Percentiles rank a stretch among this genome's conserved stretches.
These are phyloP conservation scores for Wickerhamia fluorescens DNA, from an alignment of 805 yeast species.

Conservation along the genomic window DNA sequence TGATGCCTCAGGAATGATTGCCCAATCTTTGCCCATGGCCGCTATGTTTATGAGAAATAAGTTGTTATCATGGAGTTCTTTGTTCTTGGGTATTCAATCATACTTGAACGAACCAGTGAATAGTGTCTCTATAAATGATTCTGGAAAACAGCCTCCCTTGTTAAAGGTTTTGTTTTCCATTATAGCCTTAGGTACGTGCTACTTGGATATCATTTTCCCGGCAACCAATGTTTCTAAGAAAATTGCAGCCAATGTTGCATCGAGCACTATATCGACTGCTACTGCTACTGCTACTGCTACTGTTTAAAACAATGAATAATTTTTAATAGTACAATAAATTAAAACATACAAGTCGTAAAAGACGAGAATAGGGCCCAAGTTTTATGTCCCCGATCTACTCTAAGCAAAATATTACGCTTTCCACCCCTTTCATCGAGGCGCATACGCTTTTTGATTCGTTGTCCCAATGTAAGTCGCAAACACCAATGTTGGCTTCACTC, in stretches of 20 bases:
- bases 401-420: conserved; percentile 23
- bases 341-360: background rate
- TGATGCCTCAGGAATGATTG: conserved; percentile 39
- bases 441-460: conserved; percentile 15
- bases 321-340: conserved; percentile 2
- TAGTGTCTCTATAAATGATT: conserved; percentile 16
- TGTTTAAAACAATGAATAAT: conserved; percentile 1
- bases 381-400: too few species aligned
- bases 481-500: conserved; percentile 15
- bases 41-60: conserved; percentile 61
- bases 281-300: conserved; percentile 7
- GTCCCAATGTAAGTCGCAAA: conserved; percentile 36
- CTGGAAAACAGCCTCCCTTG: conserved; percentile 38
- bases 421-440: conserved; percentile 28
- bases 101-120: conserved; percentile 39
- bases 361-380: too few species aligned
- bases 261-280: conserved; percentile 14
- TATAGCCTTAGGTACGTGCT: conserved; percentile 45
- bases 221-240: conserved; percentile 20
- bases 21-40: conserved; percentile 60
- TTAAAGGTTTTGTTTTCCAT: conserved; percentile 40
- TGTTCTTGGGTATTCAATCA: conserved; percentile 43
- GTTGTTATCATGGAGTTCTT: conserved; percentile 49
- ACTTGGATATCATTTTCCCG: conserved; percentile 48
- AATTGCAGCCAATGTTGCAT: conserved; percentile 14